A percentile compares a stretch with the other conserved stretches of the same genome.
phyloP scores from a whole-genome alignment of 176 grass and related monocot species.

The maize (Zea mays) region DNA sequence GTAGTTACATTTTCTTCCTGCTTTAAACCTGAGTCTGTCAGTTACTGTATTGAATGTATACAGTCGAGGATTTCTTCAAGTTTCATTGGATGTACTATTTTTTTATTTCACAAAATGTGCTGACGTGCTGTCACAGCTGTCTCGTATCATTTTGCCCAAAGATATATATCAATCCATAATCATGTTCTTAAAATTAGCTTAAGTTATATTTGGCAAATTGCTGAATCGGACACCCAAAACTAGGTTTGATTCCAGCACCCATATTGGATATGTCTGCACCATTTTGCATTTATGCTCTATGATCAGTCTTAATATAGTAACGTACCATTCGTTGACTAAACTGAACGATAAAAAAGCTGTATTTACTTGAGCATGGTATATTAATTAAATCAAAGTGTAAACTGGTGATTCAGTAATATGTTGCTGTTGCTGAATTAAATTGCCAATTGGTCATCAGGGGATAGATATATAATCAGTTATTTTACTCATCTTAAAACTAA shows the following conservation, averaged over 20 bases:
- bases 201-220: not conserved
- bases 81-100: not conserved
- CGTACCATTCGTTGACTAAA: constrained; percentile 13
- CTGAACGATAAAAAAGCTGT: not conserved
- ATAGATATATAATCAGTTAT: not conserved
- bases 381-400: not conserved
- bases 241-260: not conserved
- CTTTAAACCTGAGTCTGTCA: not conserved
- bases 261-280: not conserved
- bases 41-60: not conserved
- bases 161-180: constrained; percentile 8
- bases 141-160: constrained; percentile 21
- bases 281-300: constrained; percentile 4
- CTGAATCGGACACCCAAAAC: not conserved
- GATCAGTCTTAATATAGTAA: not conserved
- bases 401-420: not conserved
- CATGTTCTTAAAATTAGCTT: constrained; percentile 18
- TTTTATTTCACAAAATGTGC: not conserved
- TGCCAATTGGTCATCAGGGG: not conserved
- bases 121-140: not conserved
- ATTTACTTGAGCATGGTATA: not conserved
- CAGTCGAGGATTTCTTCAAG: not conserved
- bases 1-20: not conserved
- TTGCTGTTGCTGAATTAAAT: constrained; percentile 1
- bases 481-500: not conserved